Evolutionary conservation across 2,329 filamentous ascomycete genomes (phyloP), one percentile per base, ranked within the genome.

Genomic region (Colletotrichum sp.): DNA sequence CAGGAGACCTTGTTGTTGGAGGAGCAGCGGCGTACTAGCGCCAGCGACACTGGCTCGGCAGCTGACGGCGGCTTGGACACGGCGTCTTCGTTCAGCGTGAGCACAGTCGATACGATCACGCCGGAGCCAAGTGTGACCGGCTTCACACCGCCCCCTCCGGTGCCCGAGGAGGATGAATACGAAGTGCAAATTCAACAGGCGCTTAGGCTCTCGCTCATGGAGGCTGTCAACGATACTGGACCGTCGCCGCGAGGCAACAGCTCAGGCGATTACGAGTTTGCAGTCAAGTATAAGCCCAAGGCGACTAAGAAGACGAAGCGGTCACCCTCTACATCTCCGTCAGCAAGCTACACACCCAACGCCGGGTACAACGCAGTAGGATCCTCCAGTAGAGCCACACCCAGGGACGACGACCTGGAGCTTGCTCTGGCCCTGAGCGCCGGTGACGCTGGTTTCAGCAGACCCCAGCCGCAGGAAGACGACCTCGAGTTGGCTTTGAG

Each of bases 181-280:
- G 92, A 93, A 80, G 87, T 88, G 67, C 90, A 92, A 79, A 88
- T 93, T 12, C 91, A 93, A 82, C 88, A 91, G 69, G 92, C 92
- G 2, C 91, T 93, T 52, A 89, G 91, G 0, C 84, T 93, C 12
- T 93, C 91, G 3, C 83, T 93, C 8, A 84, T 93, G 67, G 91
- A 93, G 78, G 87, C 87, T 8, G 86, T 87, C 48, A 87, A 90
- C 69, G 88, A 89, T 32, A 79, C 81, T 3, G 86, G 84, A 2
- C 84, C 87, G 58, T 89, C 88, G 5, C 87, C 89, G 0, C 84
- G 80, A 12, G 88, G 82, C 26, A 84, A 85, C 76, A 88, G 86
- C 76, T 87, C 86, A 10, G 86, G 86, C 21, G 89, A 88, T 18
- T 89, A 88, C 75, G 89, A 90, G 52, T 88, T 89, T 64, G 84